Evolutionary conservation across 78 protist species (phyloP).

Genomic region (Dictyostelium intermedium): DNA sequence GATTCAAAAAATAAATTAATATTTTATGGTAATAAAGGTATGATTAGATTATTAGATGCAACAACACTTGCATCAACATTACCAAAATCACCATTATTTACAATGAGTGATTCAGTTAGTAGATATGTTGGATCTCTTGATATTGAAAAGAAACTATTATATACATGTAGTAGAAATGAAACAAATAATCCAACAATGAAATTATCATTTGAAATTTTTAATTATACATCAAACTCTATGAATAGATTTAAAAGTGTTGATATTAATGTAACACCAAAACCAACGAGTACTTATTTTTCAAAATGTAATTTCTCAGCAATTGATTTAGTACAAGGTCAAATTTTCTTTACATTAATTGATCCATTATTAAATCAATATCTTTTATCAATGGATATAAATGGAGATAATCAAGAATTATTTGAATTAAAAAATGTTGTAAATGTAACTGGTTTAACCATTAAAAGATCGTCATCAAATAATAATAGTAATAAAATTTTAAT

Average conservation of each 20-base stretch:
- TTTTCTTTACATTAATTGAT: not conserved
- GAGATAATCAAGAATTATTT: not conserved
- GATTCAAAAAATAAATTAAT: not conserved
- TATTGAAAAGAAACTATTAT: not conserved
- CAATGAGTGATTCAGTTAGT: not conserved
- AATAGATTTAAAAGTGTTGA: not conserved
- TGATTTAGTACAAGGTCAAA: constrained; percentile 6
- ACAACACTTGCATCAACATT: not conserved
- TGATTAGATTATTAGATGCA: not conserved
- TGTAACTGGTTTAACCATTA: not conserved
- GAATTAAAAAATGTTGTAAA: not conserved
- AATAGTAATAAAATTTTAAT: not conserved
- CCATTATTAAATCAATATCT: not conserved
- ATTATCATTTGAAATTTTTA: not conserved
- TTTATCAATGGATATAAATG: not conserved
- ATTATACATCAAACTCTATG: not conserved
- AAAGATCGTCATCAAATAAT: not conserved
- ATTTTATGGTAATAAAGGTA: not conserved
- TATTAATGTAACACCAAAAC: not conserved
- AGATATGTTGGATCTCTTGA: not conserved
- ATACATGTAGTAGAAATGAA: not conserved
- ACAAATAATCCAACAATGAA: not conserved
- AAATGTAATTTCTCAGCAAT: not conserved
- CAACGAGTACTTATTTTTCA: not conserved
- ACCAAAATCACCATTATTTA: not conserved